A percentile compares a stretch with the other conserved stretches of the same genome.
These are phyloP conservation scores for Trypanosoma vivax DNA, from an alignment of 208 protist genomes.

Conservation along the genomic window DNA sequence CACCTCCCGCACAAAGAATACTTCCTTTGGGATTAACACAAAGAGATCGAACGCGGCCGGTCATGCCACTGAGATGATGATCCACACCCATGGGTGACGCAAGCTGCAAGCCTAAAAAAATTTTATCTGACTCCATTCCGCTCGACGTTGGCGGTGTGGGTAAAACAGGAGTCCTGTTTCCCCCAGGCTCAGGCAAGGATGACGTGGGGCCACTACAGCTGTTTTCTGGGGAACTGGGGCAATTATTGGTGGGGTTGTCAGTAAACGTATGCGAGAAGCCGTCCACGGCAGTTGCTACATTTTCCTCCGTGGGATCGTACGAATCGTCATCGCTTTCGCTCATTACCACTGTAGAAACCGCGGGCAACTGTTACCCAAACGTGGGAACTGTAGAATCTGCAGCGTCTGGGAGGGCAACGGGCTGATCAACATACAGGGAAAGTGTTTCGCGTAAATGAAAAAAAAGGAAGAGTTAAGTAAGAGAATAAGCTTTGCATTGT, in stretches of 20 bases:
- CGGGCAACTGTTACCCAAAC: background rate
- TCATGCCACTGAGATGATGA: slow-evolving; percentile 39
- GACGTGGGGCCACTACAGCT: background rate
- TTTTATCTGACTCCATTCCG: background rate
- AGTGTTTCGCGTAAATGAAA: background rate
- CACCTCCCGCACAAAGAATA: slow-evolving; percentile 52
- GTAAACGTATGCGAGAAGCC: background rate
- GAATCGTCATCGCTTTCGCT: slow-evolving; percentile 39
- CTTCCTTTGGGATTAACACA: slow-evolving; percentile 41
- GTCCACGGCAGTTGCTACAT: background rate
- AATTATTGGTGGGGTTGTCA: background rate
- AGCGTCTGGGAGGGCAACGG: too few species aligned
- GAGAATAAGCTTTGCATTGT: too few species aligned
- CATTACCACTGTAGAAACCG: slow-evolving; percentile 10
- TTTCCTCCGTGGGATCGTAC: slow-evolving; percentile 43
- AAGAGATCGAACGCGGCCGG: slow-evolving; percentile 50
- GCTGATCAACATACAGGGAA: background rate
- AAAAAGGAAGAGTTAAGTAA: too few species aligned
- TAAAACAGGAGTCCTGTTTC: too few species aligned
- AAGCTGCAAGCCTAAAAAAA: too few species aligned
- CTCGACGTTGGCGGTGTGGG: background rate
- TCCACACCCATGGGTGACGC: slow-evolving; percentile 1
- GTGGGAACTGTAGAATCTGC: too few species aligned
- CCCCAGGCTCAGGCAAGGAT: background rate
- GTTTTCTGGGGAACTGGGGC: background rate